Evolutionary conservation across 2,329 filamentous ascomycete genomes (phyloP), one percentile per base, ranked within the genome.

Genomic region (Plectosphaerella sp.): DNA sequence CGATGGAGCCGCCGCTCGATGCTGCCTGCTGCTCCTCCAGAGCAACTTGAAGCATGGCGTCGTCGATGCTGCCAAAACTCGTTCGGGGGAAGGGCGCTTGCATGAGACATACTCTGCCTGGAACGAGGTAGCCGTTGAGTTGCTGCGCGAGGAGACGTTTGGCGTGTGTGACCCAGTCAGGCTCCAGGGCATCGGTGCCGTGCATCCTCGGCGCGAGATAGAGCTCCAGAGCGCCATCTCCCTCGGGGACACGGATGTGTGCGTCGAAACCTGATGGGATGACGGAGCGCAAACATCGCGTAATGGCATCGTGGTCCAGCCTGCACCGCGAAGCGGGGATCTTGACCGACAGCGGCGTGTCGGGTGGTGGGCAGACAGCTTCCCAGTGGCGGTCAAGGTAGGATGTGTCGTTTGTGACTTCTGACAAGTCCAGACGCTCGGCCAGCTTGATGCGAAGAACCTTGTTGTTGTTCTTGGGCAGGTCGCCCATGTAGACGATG

Each of bases 381-480:
- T 79, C 70, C 62, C 70, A 78, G 54, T 82, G 77, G n/a, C 75
- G 68, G 4, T 68, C 61, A 0, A 72, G 61, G 49, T 74, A 70
- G 2, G 69, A 66, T 4, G 69, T 75, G 5, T 68, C 63, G 25
- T 81, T 76, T 0, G 71, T 72, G 10, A 80, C 55, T 2, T 70
- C 64, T 0, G 71, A 66, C 15, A 83, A 58, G 3, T 64, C 61
- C 5, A 82, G 63, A 3, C 79, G 69, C 51, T 81, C 70, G 0
- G 69, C 73, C 5, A 83, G 64, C 55, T 71, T 75, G 58, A 82
- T 79, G 3, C 80, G 73, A 20, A 82, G 64, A n/a, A 82, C 67
- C 57, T 83, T 83, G 67, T 80, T 80, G 63, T 82, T 82, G 36
- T 70, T 75, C 53, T 76, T 80, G 1, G 80, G 77, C 1, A 80